Conservation (phyloP, 331 rosid species). For the Quercus lobata region DNA sequence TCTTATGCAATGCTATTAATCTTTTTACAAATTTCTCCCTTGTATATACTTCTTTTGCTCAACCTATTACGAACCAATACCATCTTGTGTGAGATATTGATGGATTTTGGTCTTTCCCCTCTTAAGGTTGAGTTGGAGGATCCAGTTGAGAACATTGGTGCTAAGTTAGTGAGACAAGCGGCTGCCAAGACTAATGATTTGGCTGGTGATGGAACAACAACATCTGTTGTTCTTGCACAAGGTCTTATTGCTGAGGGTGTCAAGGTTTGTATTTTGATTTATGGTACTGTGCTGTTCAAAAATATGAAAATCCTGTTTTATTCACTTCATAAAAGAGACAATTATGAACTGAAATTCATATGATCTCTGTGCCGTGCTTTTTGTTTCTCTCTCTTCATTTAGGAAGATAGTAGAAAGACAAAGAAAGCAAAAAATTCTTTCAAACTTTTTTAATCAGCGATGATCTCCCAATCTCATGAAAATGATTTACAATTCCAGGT, state of each 20-base stretch:
- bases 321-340: background rate
- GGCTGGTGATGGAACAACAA: conserved; percentile 99
- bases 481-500: conserved; percentile 41
- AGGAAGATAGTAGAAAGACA: too few relatives aligned
- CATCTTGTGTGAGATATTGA: background rate
- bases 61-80: background rate
- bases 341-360: background rate
- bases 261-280: conserved; percentile 37
- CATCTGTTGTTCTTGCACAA: conserved; percentile 97
- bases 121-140: conserved; percentile 94
- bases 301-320: background rate
- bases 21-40: background rate
- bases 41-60: background rate
- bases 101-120: background rate
- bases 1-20: background rate
- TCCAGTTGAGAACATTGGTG: conserved; percentile 99
- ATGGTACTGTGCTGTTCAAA: background rate
- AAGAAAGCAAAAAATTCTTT: background rate
- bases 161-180: conserved; percentile 96
- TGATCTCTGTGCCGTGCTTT: background rate
- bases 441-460: background rate
- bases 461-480: background rate
- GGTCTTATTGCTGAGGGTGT: conserved; percentile 99
- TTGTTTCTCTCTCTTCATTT: background rate
- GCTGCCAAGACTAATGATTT: conserved; percentile 98